Conservation (phyloP, 169 alveolate species). For the Plasmodium berghei region DNA sequence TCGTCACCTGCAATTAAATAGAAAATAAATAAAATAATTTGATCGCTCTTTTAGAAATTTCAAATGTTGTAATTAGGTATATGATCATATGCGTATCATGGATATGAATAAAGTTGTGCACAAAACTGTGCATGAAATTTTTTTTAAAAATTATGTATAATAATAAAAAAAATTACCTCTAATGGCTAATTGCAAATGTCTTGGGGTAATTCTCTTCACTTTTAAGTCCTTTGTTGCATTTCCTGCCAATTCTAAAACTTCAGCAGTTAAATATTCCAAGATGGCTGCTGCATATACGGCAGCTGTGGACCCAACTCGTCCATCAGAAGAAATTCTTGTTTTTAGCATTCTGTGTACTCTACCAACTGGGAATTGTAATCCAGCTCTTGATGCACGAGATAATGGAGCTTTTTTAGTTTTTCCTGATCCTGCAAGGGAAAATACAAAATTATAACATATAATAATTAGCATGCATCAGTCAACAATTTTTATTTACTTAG, state of each 20-base stretch:
- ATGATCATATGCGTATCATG: background rate
- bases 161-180: slow-evolving; percentile 75
- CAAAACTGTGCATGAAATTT: background rate
- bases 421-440: slow-evolving; percentile 93
- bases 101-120: background rate
- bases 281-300: slow-evolving; percentile 99
- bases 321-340: slow-evolving; percentile 96
- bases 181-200: slow-evolving; percentile 96
- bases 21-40: slow-evolving; percentile 2
- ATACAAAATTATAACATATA: slow-evolving; percentile 38
- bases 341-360: slow-evolving; percentile 99
- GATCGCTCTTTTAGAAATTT: background rate
- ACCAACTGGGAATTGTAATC: slow-evolving; percentile 99
- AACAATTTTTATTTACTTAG: too few relatives aligned
- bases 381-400: slow-evolving; percentile 99
- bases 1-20: slow-evolving; percentile 95
- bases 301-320: slow-evolving; percentile 99
- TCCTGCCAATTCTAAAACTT: slow-evolving; percentile 99
- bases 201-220: slow-evolving; percentile 97
- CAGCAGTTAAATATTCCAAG: slow-evolving; percentile 99
- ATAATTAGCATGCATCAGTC: background rate
- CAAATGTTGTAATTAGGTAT: background rate
- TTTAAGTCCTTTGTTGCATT: slow-evolving; percentile 99
- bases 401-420: slow-evolving; percentile 98
- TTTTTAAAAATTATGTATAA: background rate